Base-by-base conservation (phyloP, 441 rosid genomes). In the Jatropha podagrica region DNA sequence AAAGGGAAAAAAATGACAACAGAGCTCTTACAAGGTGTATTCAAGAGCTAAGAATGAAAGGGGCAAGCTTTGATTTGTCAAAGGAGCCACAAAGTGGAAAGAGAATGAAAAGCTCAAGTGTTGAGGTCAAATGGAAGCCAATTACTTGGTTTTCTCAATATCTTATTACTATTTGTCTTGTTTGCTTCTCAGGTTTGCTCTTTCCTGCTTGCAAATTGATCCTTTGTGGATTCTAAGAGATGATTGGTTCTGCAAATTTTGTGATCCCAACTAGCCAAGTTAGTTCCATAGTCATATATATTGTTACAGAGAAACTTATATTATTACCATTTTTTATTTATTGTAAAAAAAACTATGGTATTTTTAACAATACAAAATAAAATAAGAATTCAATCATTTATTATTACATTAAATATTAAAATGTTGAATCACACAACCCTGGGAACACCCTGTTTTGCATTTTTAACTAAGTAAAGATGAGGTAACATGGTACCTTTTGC, bases 41-140 rank as follows among this genome's bases (percentile, higher is more conserved):
- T 65, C 88, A 86, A 77, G 99, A 93, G 78, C 81, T 95, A 88
- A 85, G 98, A 75, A 93, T 92, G 99, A 92, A 95, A 86, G 99
- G 99, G 5, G 83, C 88, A 42, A 93, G 95, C 85, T 93, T 93
- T 12, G 97, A 93, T 82, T 23, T 95, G 84, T 90, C 95, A 0
- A 93, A 91, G 79, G 98, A 93, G 76, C 98, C 98, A 5, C 80
- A 74, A 73, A 80, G 76, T 51, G 92, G 95, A 76, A 92, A 82
- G 86, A 90, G 91, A 79, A 87, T 93, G 89, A 93, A 91, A 88
- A 96, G 99, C 68, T 91, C 98, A 2, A 92, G 98, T 70, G 98
- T 95, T 46, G 95, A 92, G 86, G 89, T 93, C 80, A 91, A 93
- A 69, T 93, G 98, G 98, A 93, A 89, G 79, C 98, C 92, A 59